These are phyloP conservation scores for Fusarium scirpi DNA, from an alignment of 2,329 filamentous ascomycete species.

Conservation along the genomic window DNA sequence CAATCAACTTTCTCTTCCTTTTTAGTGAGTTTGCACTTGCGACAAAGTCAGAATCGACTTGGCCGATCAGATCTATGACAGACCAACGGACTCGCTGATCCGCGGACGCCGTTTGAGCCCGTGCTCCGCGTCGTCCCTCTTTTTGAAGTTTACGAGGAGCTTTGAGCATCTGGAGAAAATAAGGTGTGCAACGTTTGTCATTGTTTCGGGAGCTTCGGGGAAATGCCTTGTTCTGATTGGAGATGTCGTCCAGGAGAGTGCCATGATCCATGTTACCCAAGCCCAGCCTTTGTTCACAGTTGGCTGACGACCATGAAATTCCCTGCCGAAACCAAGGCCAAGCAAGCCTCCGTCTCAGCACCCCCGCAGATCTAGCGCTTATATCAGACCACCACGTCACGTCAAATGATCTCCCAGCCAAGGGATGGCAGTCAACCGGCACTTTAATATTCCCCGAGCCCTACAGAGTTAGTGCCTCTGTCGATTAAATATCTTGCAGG, in stretches of 20 bases:
- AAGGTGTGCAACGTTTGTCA: neutral
- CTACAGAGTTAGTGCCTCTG: neutral
- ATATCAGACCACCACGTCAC: conserved; percentile 5
- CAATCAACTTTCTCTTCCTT: neutral
- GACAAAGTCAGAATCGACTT: neutral
- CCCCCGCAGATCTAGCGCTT: conserved; percentile 21
- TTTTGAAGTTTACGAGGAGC: neutral
- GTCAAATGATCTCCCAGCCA: conserved; percentile 1
- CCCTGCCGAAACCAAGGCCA: neutral
- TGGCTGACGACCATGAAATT: neutral
- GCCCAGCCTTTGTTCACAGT: neutral
- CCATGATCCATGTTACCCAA: conserved; percentile 3
- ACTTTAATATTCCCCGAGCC: conserved; percentile 12
- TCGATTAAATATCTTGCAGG: neutral
- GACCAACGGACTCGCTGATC: neutral
- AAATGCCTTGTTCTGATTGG: neutral
- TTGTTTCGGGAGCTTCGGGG: conserved; percentile 1
- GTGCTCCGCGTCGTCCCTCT: neutral
- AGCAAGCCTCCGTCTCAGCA: neutral
- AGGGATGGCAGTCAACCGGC: neutral
- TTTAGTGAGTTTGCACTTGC: neutral
- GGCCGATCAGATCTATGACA: neutral
- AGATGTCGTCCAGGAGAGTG: neutral
- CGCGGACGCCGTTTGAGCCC: neutral
- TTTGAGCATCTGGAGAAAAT: neutral